Evolutionary conservation across 352 stramenopile genomes (phyloP), one percentile per base, ranked within the genome.

Genomic region (Phytophthora crassamura): DNA sequence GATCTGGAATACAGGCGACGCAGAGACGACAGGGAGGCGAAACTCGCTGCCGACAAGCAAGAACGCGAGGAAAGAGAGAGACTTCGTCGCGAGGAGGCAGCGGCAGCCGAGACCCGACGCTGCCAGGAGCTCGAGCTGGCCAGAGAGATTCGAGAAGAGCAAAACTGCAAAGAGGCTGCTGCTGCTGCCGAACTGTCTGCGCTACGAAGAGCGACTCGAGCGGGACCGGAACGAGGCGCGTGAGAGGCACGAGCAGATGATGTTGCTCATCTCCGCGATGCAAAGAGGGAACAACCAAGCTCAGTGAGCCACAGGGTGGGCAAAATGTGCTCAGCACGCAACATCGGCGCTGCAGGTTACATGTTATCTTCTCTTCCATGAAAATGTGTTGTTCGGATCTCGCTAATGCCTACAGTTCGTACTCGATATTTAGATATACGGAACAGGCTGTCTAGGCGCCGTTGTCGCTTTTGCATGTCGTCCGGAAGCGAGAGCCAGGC

Each of bases 201-300:
- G 48, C 1, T 34, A 45, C 10, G 48, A 55, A 41, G 18, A 35
- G 10, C 34, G 33, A 4, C 5, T 35, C 2, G 34, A 55, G 18
- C 16, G 12, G 15, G 48, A 55, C 5, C 32, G 33, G 7, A 5
- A 16, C 0, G 48, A 43, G 18, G 48, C 15, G 2, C 9, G 18
- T 7, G 33, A 55, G 4, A 32, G 32, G 3, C 48, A 55, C 16
- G 33, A 55, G 4, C 33, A 55, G 14, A 35, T 45, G 32, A 45
- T 55, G 34, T 9, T 43, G 3, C 16, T 55, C 7, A 42, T 55
- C 5, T 5, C 16, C 2, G 10, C 48, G 4, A 8, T 55, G 9
- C 32, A 55, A 5, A 11, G 16, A 11, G 46, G n/a, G 34, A 45
- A 58, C 22, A 61, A 34, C n/a, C n/a, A n/a, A n/a, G n/a, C n/a